phyloP scores from a whole-genome alignment of 1,139 yeast species.

The Candida sanyaensis region DNA sequence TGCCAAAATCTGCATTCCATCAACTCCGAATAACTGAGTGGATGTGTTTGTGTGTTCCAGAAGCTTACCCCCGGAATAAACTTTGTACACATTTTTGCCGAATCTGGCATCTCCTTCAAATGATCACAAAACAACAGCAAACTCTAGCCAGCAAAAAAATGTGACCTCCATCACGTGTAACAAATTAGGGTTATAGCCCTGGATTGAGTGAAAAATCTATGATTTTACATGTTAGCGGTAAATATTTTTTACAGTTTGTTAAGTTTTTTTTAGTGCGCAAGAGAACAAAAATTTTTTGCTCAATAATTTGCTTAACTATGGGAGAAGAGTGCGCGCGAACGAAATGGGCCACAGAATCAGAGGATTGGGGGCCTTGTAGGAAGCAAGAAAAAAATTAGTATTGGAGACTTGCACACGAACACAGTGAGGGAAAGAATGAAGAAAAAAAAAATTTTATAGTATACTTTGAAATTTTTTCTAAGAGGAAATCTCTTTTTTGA shows the following conservation, averaged over 20 bases:
- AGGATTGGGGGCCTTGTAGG: too few species aligned
- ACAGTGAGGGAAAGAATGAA: not conserved
- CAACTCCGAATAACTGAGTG: too few species aligned
- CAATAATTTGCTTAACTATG: not conserved
- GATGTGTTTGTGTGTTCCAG: too few species aligned
- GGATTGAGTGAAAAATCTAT: not conserved
- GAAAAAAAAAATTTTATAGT: not conserved
- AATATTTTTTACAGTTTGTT: not conserved
- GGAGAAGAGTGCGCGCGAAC: not conserved
- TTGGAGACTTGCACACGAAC: not conserved
- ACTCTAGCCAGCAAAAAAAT: not conserved
- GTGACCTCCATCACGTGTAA: not conserved
- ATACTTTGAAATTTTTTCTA: conserved; percentile 1
- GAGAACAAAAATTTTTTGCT: not conserved
- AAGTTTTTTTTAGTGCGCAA: not conserved
- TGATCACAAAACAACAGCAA: not conserved
- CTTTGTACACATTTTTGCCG: not conserved
- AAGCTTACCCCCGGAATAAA: too few species aligned
- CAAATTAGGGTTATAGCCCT: not conserved
- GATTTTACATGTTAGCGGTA: not conserved
- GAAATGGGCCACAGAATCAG: too few species aligned
- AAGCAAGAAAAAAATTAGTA: too few species aligned
- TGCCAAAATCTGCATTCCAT: too few species aligned
- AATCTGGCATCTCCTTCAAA: not conserved
- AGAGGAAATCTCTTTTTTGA: not conserved